Base-by-base conservation (phyloP, 192 early-diverging fungal species). In the Bifiguratus adelaidae region DNA sequence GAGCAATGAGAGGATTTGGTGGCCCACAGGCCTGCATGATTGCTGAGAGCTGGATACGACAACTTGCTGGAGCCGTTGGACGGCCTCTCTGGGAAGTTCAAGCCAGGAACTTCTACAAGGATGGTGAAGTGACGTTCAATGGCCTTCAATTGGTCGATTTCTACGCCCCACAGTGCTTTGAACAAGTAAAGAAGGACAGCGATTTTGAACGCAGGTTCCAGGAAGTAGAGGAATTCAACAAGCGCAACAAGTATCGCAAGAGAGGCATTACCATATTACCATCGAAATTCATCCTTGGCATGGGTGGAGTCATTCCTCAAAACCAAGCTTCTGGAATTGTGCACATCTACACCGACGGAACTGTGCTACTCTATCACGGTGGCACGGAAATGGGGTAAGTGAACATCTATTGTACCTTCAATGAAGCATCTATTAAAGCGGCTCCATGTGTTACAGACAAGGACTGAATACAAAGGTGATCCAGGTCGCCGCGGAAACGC, bases 381-480 rank as follows among this genome's bases (percentile, higher is more conserved):
- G 86, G 86, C 29, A 83, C 84, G n/a, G 88, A 92, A 52, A 89
- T 92, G 86, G 90, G 90, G 37, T 40, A 15, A n/a, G n/a, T 34
- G 32, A 13, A 34, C 32, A 15, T 34, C 15, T 34, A 15, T 34
- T 34, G 15, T 11, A 34, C 15, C 11, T 34, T 34, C 32, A 15
- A 13, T 34, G 11, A 15, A n/a, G 15, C 32, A 15, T 34, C 32
- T 34, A 34, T 34, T 34, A 11, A 15, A 11, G 11, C 32, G 32
- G 11, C 11, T 34, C 11, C 32, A 34, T 34, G 37, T 40, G 37
- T 20, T 40, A 20, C 22, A 40, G 37, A 30, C 90, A 92, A 60
- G 90, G 90, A 6, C 56, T 92, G 48, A 82, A 91, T 51, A 92
- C 88, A 12, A 92, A 92, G 67, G 83, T 89, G 81, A 66, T 84